A percentile compares a stretch with the other conserved stretches of the same genome.
These are phyloP conservation scores for Populus pruinosa DNA, from an alignment of 345 rosid genomes.

Conservation along the genomic window DNA sequence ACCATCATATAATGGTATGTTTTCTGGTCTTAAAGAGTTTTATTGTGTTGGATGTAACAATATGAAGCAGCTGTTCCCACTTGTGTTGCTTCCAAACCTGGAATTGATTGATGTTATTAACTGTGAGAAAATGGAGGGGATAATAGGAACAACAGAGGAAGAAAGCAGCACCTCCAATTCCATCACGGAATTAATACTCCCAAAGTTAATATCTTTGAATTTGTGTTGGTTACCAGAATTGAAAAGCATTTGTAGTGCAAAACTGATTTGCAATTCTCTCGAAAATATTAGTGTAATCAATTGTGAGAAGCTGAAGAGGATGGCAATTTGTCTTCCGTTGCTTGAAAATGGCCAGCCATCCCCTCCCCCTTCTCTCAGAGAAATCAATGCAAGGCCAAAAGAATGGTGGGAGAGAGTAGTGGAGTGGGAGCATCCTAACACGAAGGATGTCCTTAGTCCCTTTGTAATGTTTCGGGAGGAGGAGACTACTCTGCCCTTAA, in stretches of 20 bases:
- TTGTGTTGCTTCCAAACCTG: not conserved
- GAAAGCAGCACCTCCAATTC: not conserved
- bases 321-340: too few species aligned
- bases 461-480: too few species aligned
- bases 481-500: too few species aligned
- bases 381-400: fast-evolving
- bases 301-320: not conserved
- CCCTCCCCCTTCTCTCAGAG: not conserved
- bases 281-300: fast-evolving
- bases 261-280: not conserved
- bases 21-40: too few species aligned
- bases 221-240: fast-evolving
- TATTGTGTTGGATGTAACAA: fast-evolving
- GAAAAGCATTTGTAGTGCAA: not conserved
- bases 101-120: fast-evolving
- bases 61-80: too few species aligned
- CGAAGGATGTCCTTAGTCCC: too few species aligned
- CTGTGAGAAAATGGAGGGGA: not conserved
- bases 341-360: too few species aligned
- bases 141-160: not conserved
- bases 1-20: too few species aligned
- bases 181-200: not conserved
- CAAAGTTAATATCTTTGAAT: fast-evolving
- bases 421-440: too few species aligned
- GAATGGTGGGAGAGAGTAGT: not conserved